Base-by-base conservation (phyloP, 176 grass and related monocot genomes). In the Musa acuminata region DNA sequence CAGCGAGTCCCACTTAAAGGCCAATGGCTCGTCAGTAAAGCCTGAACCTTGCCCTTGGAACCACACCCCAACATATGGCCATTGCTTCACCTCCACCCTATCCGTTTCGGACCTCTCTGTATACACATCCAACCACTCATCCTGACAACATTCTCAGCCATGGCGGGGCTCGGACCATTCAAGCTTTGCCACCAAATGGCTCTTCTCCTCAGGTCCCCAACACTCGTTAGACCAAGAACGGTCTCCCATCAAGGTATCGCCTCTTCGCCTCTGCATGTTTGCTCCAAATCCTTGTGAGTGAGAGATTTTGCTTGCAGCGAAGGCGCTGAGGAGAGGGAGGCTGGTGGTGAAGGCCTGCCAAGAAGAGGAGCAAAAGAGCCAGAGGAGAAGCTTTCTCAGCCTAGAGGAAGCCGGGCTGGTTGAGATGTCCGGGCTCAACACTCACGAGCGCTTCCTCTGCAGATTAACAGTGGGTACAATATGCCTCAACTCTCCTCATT, bases 391-490 rank as follows among this genome's bases (percentile, higher is more conserved):
- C 0, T 98, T 98, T 70, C 88, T 98, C 55, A 93, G 80, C 81
- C 20, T 93, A 70, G 94, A 93, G 48, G 90, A 98, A 82, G 94
- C 94, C 2, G 94, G 94, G 4, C 69, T 98, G 2, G 87, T 92
- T 67, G 94, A 98, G 86, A 87, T 98, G 62, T 98, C 94, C 3
- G 90, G 94, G 13, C 89, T 98, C 67, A 84, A 82, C 86, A 98
- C 94, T 29, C 94, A 98, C 62, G 94, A 98, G 77, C 87, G 90
- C 50, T 98, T 98, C 78, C 90, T 98, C 73, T 98, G 90, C 79
- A 91, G 86, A 80, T 87, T 98, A 53, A 98, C 90, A 0, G 89
- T 96, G 72, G 2, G 64, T 51, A 7, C 53, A 51, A 48, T 12
- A 69, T 50, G 24, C 52, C 11, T 53, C 11, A 8, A 52, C 49